Base-by-base conservation (phyloP, 1,284 basidiomycete genomes). In the Leccinum ponderosum region DNA sequence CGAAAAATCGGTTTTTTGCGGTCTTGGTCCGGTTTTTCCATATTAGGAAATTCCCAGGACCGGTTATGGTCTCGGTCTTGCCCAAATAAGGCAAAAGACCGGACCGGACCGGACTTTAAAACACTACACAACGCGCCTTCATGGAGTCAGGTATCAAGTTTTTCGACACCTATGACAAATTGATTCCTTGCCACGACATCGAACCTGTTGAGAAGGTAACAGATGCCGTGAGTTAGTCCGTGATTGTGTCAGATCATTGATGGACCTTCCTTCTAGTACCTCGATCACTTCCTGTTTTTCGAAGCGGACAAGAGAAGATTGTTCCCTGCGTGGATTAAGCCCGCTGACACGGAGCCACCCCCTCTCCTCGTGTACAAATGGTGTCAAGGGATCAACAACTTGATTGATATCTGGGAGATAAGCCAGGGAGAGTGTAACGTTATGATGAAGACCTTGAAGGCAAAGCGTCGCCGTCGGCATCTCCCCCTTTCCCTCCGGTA, bases 161-260 rank as follows among this genome's bases (percentile, higher is more conserved):
- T 74, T 94, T 94, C 75, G 94, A 96, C 71, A 96, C 94, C 0
- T 97, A 98, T 72, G 95, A 97, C 82, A 97, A 96, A 76, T 87
- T 98, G 68, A 97, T 98, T 69, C 95, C 95, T 22, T 97, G 94
- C 73, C 98, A 98, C 75, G 96, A 98, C 71, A 97, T 98, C 64
- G 95, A 98, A 75, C 95, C 96, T 0, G 94, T 98, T 22, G 96
- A 98, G 81, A 98, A 98, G 86, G 97, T 98, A 65, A 98, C 95
- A 22, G 96, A 97, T 75, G 95, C 95, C 25, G 87, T 90, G 66
- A 72, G 87, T 81, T 6, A 51, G 4, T 9, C 7, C 39, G 7
- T 11, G 4, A 50, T 58, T 51, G 53, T 14, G 2, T 22, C 59
- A 6, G 14, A 12, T 58, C 52, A 53, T 66, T 77, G 17, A 53